These are phyloP conservation scores for Dactylellina parvicollis DNA, from an alignment of 2,329 filamentous ascomycete genomes.

Conservation along the genomic window DNA sequence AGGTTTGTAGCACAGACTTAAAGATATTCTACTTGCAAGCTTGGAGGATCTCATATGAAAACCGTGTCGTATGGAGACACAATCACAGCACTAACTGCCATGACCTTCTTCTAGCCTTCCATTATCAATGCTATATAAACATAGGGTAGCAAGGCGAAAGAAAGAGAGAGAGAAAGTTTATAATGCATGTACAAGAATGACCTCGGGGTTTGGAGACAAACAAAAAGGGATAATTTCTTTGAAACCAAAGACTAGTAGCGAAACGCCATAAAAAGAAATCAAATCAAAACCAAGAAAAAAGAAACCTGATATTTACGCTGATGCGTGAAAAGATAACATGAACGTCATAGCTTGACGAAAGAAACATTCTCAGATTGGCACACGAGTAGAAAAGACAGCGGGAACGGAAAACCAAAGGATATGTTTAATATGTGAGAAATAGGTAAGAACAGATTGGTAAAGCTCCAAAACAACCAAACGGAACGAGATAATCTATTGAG, in stretches of 20 bases:
- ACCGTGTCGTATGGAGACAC: background rate
- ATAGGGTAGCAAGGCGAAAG: background rate
- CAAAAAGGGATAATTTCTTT: background rate
- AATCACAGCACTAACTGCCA: background rate
- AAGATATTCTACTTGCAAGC: too few species aligned
- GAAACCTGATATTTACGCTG: conserved; percentile 12
- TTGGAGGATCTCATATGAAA: background rate
- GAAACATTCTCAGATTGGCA: conserved; percentile 20
- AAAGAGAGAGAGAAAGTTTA: conserved; percentile 12
- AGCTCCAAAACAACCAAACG: background rate
- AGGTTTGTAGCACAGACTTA: too few species aligned
- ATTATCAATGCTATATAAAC: conserved; percentile 28
- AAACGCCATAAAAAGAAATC: conserved; percentile 3
- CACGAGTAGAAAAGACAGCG: background rate
- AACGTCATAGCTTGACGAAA: too few species aligned
- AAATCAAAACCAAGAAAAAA: conserved; percentile 16
- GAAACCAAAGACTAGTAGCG: background rate
- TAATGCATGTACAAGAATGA: conserved; percentile 42
- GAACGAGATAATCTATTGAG: background rate
- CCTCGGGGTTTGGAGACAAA: background rate
- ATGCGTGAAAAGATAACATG: conserved; percentile 26
- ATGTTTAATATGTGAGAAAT: too few species aligned
- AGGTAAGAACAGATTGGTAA: background rate
- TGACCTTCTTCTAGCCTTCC: conserved; percentile 7
- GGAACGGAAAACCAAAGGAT: too few species aligned